Evolutionary conservation across 2,329 filamentous ascomycete genomes (phyloP).

Genomic region (Cladosporium velox): DNA sequence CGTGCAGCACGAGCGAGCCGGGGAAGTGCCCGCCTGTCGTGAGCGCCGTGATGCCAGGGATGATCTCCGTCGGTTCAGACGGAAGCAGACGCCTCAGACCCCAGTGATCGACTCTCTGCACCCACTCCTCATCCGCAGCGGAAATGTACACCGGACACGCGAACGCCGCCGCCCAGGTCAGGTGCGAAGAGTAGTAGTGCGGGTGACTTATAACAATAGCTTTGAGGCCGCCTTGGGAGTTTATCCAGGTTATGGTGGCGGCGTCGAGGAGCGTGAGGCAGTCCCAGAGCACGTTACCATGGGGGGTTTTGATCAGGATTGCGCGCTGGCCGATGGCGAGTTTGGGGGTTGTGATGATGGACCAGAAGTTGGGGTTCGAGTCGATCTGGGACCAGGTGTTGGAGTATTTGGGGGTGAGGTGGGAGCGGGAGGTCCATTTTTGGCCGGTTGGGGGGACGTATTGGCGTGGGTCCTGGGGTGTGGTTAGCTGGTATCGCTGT

Average conservation of each 20-base stretch:
- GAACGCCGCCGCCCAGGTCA: conserved; percentile 72
- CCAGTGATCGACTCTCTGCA: conserved; percentile 49
- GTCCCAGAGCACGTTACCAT: conserved; percentile 79
- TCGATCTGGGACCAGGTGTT: conserved; percentile 37
- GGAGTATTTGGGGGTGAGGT: conserved; percentile 55
- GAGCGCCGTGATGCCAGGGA: conserved; percentile 59
- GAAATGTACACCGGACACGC: conserved; percentile 69
- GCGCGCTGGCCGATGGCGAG: conserved; percentile 75
- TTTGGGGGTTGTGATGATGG: conserved; percentile 48
- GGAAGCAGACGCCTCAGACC: conserved; percentile 51
- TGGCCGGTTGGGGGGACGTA: conserved; percentile 67
- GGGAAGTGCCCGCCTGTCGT: conserved; percentile 80
- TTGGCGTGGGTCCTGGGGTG: conserved; percentile 60
- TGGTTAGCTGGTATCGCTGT: conserved; percentile 5
- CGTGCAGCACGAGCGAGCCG: conserved; percentile 69
- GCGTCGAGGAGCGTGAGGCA: conserved; percentile 69
- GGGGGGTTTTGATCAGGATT: conserved; percentile 64
- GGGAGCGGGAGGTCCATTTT: conserved; percentile 62
- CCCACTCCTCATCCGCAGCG: conserved; percentile 66
- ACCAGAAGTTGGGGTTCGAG: conserved; percentile 48
- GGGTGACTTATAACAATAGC: conserved; percentile 70
- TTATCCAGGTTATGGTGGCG: conserved; percentile 61
- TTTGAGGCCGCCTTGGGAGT: conserved; percentile 62
- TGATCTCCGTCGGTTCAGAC: conserved; percentile 36
- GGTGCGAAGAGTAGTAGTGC: conserved; percentile 77